Evolutionary conservation across 805 yeast species (phyloP).

Genomic region (Kuraishia borneana): DNA sequence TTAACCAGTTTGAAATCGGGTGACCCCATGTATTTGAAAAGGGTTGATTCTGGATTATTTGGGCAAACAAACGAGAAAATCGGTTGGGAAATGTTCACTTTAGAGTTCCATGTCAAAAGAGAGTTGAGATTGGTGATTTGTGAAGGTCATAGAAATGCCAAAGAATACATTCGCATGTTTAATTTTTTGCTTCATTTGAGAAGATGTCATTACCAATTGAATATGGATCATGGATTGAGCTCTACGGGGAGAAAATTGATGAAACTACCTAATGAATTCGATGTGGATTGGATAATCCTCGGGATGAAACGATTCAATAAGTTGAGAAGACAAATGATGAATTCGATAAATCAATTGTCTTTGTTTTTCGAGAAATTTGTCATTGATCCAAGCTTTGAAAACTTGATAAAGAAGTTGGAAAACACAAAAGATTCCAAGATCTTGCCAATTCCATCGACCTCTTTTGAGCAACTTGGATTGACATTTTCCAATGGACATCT

Average conservation of each 20-base stretch:
- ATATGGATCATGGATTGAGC: constrained; percentile 20
- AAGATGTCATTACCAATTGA: constrained; percentile 44
- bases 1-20: constrained; percentile 36
- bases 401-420: constrained; percentile 1
- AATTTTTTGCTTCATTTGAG: constrained; percentile 76
- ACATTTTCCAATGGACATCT: constrained; percentile 13
- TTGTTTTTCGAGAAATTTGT: constrained; percentile 2
- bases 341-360: constrained; percentile 4
- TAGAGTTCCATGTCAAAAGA: constrained; percentile 51
- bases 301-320: background rate
- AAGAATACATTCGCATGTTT: constrained; percentile 68
- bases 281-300: no score
- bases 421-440: constrained; percentile 8
- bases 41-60: constrained; percentile 76
- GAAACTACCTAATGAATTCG: constrained; percentile 22
- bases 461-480: background rate
- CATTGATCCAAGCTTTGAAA: background rate
- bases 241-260: constrained; percentile 26
- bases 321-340: constrained; percentile 5
- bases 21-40: constrained; percentile 26
- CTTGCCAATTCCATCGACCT: background rate
- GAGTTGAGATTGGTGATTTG: constrained; percentile 45
- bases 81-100: constrained; percentile 90
- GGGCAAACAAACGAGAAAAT: constrained; percentile 58
- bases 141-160: constrained; percentile 33